phyloP scores from a whole-genome alignment of 2,329 filamentous ascomycete species.

The Xylariaceae sp. region DNA sequence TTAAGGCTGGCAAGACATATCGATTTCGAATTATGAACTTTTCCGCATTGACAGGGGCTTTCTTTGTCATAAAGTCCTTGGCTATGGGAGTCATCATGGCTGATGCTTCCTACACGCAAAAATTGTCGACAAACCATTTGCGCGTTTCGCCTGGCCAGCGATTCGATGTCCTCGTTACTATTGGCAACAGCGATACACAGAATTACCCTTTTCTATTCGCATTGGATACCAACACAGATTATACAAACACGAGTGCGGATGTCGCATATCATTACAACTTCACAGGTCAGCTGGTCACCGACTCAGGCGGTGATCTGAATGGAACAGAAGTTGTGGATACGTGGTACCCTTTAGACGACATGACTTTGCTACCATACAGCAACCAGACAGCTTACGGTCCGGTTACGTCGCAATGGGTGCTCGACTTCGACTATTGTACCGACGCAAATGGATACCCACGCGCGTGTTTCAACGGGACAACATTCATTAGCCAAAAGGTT shows the following conservation, averaged over 20 bases:
- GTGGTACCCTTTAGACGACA: constrained; percentile 59
- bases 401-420: constrained; percentile 52
- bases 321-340: constrained; percentile 29
- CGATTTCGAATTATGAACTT: constrained; percentile 46
- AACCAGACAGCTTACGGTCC: constrained; percentile 44
- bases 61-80: constrained; percentile 42
- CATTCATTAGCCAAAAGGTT: constrained; percentile 65
- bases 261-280: constrained; percentile 32
- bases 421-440: constrained; percentile 55
- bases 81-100: constrained; percentile 44
- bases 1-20: constrained; percentile 42
- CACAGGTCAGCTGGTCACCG: constrained; percentile 42
- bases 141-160: constrained; percentile 42
- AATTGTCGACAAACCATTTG: constrained; percentile 34
- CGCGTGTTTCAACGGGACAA: constrained; percentile 59
- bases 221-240: constrained; percentile 43
- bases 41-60: constrained; percentile 39
- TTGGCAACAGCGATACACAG: constrained; percentile 32
- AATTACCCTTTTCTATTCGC: constrained; percentile 44
- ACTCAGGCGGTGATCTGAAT: constrained; percentile 27
- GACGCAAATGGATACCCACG: constrained; percentile 61
- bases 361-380: constrained; percentile 54
- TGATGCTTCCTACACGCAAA: constrained; percentile 39
- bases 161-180: constrained; percentile 43
- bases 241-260: constrained; percentile 24